Conservation (phyloP, 106 monocot species). For the Apostasia shenzhenica region DNA sequence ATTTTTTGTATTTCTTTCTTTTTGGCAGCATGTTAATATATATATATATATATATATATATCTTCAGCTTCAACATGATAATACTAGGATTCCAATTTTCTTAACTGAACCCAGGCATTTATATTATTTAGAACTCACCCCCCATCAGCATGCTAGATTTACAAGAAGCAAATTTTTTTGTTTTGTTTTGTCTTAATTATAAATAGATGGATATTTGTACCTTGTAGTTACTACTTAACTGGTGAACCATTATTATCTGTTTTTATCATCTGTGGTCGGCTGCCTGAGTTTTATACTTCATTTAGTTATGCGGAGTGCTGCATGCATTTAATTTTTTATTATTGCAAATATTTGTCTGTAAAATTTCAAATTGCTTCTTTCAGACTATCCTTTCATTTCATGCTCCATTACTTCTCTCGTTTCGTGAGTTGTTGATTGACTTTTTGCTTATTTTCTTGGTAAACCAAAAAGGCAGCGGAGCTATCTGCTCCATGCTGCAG, state of each 20-base stretch:
- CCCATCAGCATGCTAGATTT: not conserved
- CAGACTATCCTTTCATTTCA: not conserved
- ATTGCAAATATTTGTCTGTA: not conserved
- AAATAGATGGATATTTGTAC: not conserved
- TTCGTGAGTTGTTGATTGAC: not conserved
- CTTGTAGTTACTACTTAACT: not conserved
- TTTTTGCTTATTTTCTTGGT: constrained; percentile 6
- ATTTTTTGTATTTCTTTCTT: not conserved
- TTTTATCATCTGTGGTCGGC: too few species aligned
- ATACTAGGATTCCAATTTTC: not conserved
- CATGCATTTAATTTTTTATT: not conserved
- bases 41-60: not conserved
- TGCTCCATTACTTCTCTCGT: not conserved
- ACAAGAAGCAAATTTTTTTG: not conserved
- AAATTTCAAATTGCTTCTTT: not conserved
- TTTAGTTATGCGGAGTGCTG: not conserved
- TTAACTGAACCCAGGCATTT: not conserved
- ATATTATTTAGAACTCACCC: not conserved
- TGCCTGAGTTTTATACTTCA: too few species aligned
- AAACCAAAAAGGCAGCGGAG: constrained; percentile 39
- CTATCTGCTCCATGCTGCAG: constrained; percentile 28
- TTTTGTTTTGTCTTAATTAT: not conserved
- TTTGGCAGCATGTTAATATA: not conserved
- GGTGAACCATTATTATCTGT: too few species aligned
- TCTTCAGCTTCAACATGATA: not conserved